A percentile compares a stretch with the other conserved stretches of the same genome.
These are phyloP conservation scores for Starmerella davenportii DNA, from an alignment of 805 yeast genomes.

Conservation along the genomic window DNA sequence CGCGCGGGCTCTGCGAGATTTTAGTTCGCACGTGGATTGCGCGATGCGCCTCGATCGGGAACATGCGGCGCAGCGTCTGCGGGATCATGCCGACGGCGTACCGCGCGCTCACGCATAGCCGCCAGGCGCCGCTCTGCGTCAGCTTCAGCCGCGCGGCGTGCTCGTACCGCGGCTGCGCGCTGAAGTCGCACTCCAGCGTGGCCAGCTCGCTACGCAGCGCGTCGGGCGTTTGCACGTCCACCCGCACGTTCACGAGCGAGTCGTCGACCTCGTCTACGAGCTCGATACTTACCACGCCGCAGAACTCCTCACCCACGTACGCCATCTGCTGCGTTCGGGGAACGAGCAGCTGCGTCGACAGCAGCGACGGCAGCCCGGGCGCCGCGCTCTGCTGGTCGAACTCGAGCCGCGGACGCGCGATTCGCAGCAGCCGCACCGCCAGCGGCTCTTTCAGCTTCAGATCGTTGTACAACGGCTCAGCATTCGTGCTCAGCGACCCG, in stretches of 20 bases:
- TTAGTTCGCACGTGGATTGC: conserved; percentile 21
- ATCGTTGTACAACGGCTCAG: neutral
- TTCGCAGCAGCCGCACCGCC: conserved; percentile 18
- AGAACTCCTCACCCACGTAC: conserved; percentile 22
- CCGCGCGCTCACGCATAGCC: conserved; percentile 15
- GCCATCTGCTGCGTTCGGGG: conserved; percentile 19
- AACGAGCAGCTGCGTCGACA: conserved; percentile 4
- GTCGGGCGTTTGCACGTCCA: conserved; percentile 5
- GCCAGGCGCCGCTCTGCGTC: conserved; percentile 18
- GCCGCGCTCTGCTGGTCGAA: conserved; percentile 9
- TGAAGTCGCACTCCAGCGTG: neutral
- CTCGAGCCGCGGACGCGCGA: conserved; percentile 19
- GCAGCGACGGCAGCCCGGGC: conserved; percentile 12
- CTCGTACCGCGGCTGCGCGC: neutral
- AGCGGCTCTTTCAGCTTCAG: conserved; percentile 4
- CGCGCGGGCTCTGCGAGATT: conserved; percentile 12
- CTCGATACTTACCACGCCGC: conserved; percentile 15
- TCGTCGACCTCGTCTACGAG: neutral
- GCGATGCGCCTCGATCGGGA: conserved; percentile 20
- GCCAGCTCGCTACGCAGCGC: conserved; percentile 1
- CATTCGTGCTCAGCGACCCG: neutral
- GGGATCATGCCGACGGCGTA: conserved; percentile 11
- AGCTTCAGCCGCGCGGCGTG: conserved; percentile 2
- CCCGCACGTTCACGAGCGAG: neutral
- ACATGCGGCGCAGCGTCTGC: conserved; percentile 16